These are phyloP conservation scores for Aciculoconidium aculeatum DNA, from an alignment of 805 yeast species.

Conservation along the genomic window DNA sequence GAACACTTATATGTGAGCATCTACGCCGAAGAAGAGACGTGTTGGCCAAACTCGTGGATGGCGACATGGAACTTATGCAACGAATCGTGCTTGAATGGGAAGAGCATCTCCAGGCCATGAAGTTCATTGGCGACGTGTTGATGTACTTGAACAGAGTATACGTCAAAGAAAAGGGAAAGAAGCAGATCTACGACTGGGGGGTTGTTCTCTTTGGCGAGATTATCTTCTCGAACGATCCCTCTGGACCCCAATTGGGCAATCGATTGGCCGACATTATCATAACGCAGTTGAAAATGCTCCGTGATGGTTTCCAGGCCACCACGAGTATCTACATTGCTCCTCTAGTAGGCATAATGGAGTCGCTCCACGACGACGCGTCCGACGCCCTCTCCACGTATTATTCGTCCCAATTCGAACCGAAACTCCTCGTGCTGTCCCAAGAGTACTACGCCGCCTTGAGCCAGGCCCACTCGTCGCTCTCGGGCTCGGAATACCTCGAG, in stretches of 20 bases:
- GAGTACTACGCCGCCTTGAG: slow-evolving; percentile 49
- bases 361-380: slow-evolving; percentile 40
- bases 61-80: slow-evolving; percentile 30
- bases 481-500: slow-evolving; percentile 51
- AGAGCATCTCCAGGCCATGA: slow-evolving; percentile 65
- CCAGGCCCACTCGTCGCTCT: slow-evolving; percentile 33
- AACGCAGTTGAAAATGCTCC: slow-evolving; percentile 48
- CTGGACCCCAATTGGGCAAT: slow-evolving; percentile 48
- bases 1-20: slow-evolving; percentile 41
- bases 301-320: slow-evolving; percentile 49
- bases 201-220: slow-evolving; percentile 61
- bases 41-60: slow-evolving; percentile 15
- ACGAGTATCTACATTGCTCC: slow-evolving; percentile 52
- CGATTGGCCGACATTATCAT: slow-evolving; percentile 45
- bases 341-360: slow-evolving; percentile 65
- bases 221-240: slow-evolving; percentile 43
- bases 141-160: slow-evolving; percentile 86
- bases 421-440: slow-evolving; percentile 48
- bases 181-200: slow-evolving; percentile 69
- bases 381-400: slow-evolving; percentile 53
- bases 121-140: slow-evolving; percentile 75
- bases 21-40: slow-evolving; percentile 22
- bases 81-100: slow-evolving; percentile 51
- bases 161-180: slow-evolving; percentile 60
- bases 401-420: slow-evolving; percentile 60